Base-by-base conservation (phyloP, 192 early-diverging fungal genomes). In the Geranomyces variabilis region DNA sequence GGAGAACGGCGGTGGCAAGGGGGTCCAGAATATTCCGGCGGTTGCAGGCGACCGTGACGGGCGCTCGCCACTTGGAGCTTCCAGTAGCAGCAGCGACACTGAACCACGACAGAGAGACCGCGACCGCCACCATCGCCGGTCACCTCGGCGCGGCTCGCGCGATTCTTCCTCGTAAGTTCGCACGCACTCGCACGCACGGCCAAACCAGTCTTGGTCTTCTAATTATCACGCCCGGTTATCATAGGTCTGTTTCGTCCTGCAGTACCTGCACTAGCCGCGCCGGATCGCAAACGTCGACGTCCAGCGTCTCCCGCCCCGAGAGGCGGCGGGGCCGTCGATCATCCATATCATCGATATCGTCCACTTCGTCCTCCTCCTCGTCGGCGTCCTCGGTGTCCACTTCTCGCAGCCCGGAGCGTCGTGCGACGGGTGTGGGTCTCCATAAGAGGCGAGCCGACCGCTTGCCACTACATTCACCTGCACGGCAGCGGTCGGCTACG, bases 121-220 rank as follows among this genome's bases (percentile, higher is more conserved):
- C 51, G 6, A 53, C 51, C 51, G 17, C 51, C 51, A 53, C 51
- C 51, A 53, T 10, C 36, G 36, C 51, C 51, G n/a, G 51, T 15
- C 19, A 3, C 51, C 4, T 26, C 51, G 51, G n/a, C 51, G 51
- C 19, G n/a, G 24, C 15, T 53, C 51, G 15, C 51, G 51, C 51
- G 24, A 7, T 7, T 53, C 51, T 17, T 53, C 51, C 19, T 53
- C 51, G 51, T 53, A 53, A n/a, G 51, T 53, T n/a, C 17, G 3
- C 24, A 4, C 51, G 7, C 19, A n/a, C n/a, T n/a, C n/a, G n/a
- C n/a, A n/a, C n/a, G n/a, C n/a, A n/a, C n/a, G n/a, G n/a, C n/a
- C n/a, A n/a, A n/a, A n/a, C n/a, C n/a, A n/a, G 19, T 26, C n/a
- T 17, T 53, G 19, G 51, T 15, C 4, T 53, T 53, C 17, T 53